These are phyloP conservation scores for Saturnispora silvae DNA, from an alignment of 805 yeast species.

Conservation along the genomic window DNA sequence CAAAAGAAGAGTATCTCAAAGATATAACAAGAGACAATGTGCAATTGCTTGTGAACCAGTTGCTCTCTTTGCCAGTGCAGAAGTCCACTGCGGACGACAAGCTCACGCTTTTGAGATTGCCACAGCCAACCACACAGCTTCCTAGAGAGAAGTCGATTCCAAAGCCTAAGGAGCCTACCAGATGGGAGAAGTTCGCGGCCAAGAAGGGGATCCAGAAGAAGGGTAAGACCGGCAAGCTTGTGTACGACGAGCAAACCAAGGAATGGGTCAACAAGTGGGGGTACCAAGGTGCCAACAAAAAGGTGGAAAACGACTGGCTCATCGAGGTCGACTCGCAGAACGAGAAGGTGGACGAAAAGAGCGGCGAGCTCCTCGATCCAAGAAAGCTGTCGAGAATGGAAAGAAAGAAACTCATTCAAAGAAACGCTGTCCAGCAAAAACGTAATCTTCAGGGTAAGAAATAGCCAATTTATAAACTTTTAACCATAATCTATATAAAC, in stretches of 20 bases:
- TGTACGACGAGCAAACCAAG: conserved; percentile 77
- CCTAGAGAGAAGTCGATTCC: conserved; percentile 97
- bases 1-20: conserved; percentile 54
- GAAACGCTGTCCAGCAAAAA: conserved; percentile 77
- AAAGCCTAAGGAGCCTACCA: conserved; percentile 82
- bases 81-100: conserved; percentile 61
- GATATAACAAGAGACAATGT: conserved; percentile 80
- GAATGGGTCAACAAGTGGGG: conserved; percentile 99
- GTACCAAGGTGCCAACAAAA: conserved; percentile 84
- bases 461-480: no score
- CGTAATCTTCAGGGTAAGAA: conserved; percentile 34
- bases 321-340: conserved; percentile 73
- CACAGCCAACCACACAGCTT: conserved; percentile 68
- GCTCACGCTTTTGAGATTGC: conserved; percentile 74
- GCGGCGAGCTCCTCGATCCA: conserved; percentile 68
- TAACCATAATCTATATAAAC: background rate
- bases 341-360: conserved; percentile 29
- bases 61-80: conserved; percentile 80
- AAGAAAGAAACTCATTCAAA: conserved; percentile 75
- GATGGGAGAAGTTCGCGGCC: conserved; percentile 95
- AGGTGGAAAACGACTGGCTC: conserved; percentile 83
- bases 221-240: conserved; percentile 81
- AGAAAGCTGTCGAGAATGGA: conserved; percentile 72
- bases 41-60: conserved; percentile 83
- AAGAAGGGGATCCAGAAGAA: conserved; percentile 90